Evolutionary conservation across 2,329 filamentous ascomycete species (phyloP).

Genomic region (Trichoderma brevicompactum): DNA sequence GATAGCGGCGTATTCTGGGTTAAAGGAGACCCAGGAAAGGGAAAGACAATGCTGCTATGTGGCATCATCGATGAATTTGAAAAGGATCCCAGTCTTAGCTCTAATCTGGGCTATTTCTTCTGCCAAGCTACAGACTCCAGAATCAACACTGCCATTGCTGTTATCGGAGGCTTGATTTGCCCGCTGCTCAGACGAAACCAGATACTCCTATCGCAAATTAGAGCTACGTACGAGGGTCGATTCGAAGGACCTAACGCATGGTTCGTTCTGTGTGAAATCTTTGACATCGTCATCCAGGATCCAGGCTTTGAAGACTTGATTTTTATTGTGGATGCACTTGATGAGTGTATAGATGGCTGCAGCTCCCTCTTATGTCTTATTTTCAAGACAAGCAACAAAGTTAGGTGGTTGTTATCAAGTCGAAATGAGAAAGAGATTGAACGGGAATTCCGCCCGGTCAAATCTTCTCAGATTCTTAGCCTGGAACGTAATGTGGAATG

Average conservation of each 20-base stretch:
- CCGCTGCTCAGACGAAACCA: neutral
- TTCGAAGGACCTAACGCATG: neutral
- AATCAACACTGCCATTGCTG: neutral
- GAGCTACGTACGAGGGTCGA: neutral
- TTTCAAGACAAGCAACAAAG: neutral
- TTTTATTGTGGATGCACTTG: neutral
- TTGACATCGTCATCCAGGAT: neutral
- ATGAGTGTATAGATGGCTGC: neutral
- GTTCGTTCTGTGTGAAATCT: neutral
- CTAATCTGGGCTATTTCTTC: neutral
- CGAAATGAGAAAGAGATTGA: neutral
- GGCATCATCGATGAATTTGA: neutral
- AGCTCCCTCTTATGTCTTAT: neutral
- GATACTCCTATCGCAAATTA: neutral
- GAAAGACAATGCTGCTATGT: neutral
- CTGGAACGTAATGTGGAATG: neutral
- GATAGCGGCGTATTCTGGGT: neutral
- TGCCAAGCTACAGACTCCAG: neutral
- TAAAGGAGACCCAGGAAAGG: neutral
- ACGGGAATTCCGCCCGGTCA: neutral
- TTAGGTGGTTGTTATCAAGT: neutral
- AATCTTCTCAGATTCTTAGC: neutral
- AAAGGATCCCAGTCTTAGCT: neutral
- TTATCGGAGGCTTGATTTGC: neutral
- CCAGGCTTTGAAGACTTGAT: too few species aligned